A percentile compares a stretch with the other conserved stretches of the same genome.
These are phyloP conservation scores for Curvularia eragrostidis DNA, from an alignment of 2,329 filamentous ascomycete species.

Conservation along the genomic window DNA sequence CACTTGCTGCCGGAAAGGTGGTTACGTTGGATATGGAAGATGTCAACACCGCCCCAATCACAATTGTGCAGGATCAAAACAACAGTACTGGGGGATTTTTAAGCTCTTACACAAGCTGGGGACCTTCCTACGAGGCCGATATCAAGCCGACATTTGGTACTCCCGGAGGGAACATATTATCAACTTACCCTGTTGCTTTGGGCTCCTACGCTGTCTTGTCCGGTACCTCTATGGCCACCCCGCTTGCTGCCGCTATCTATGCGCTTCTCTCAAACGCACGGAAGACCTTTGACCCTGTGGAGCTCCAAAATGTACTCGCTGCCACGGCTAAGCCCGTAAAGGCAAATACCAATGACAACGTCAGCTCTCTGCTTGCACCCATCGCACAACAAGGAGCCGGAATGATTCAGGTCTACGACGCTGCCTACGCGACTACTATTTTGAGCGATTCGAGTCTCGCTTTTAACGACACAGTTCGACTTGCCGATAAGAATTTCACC, in stretches of 20 bases:
- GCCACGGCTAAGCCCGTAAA: constrained; percentile 1
- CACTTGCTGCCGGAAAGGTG: background rate
- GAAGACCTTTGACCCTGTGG: constrained; percentile 16
- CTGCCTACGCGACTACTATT: constrained; percentile 18
- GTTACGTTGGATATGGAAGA: background rate
- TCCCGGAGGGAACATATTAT: constrained; percentile 65
- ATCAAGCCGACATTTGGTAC: constrained; percentile 63
- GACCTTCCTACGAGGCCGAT: constrained; percentile 65
- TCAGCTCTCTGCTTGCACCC: constrained; percentile 20
- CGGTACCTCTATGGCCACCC: constrained; percentile 62
- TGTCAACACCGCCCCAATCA: background rate
- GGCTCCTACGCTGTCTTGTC: constrained; percentile 59
- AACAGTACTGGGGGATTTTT: background rate
- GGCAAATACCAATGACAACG: background rate
- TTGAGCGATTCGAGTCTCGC: constrained; percentile 20
- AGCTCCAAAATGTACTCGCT: constrained; percentile 19
- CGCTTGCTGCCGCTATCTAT: constrained; percentile 22
- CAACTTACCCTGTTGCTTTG: constrained; percentile 59
- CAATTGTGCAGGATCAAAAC: background rate
- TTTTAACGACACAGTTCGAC: constrained; percentile 30
- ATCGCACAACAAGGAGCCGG: constrained; percentile 31
- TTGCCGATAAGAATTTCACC: constrained; percentile 29
- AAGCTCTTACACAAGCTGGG: constrained; percentile 53
- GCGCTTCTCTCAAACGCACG: constrained; percentile 22
- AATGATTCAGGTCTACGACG: constrained; percentile 23